Evolutionary conservation across 1,139 yeast genomes (phyloP).

Genomic region (Scheffersomyces lignicola): DNA sequence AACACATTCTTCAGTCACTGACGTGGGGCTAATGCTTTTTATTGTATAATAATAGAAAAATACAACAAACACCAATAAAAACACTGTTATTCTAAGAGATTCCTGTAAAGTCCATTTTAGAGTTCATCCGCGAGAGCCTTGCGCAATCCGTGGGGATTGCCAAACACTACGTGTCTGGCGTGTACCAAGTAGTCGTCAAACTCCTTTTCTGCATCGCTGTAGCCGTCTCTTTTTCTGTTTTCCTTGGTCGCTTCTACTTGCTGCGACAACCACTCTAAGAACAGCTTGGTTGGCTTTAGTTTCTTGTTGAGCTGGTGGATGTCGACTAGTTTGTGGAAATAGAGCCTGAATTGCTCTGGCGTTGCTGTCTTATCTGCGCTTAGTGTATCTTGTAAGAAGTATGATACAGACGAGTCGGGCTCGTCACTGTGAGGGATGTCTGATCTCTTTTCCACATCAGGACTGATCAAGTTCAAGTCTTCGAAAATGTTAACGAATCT

Average conservation of each 20-base stretch:
- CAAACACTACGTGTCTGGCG: conserved; percentile 72
- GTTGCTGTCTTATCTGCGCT: conserved; percentile 20
- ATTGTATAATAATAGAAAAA: conserved; percentile 5
- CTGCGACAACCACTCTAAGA: conserved; percentile 64
- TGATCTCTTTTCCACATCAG: conserved; percentile 24
- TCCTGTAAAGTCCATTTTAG: conserved; percentile 18
- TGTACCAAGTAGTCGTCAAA: conserved; percentile 50
- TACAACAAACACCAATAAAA: conserved; percentile 3
- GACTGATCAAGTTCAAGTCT: conserved; percentile 30
- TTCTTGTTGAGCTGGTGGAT: conserved; percentile 26
- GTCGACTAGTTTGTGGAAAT: conserved; percentile 44
- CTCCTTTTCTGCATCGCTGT: conserved; percentile 27
- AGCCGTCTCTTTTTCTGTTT: conserved; percentile 27
- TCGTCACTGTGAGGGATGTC: conserved; percentile 18
- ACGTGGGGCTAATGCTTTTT: not conserved
- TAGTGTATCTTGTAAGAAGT: conserved; percentile 31
- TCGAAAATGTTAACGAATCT: conserved; percentile 42
- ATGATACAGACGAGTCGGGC: conserved; percentile 28
- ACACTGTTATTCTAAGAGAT: conserved; percentile 3
- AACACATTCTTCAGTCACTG: not conserved
- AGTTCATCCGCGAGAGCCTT: conserved; percentile 59
- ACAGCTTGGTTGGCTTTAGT: conserved; percentile 28
- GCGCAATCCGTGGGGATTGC: conserved; percentile 72
- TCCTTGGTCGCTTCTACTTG: conserved; percentile 46
- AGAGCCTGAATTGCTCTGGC: conserved; percentile 40